phyloP scores from a whole-genome alignment of 179 eudicot genomes.

The Drosera spatulata region DNA sequence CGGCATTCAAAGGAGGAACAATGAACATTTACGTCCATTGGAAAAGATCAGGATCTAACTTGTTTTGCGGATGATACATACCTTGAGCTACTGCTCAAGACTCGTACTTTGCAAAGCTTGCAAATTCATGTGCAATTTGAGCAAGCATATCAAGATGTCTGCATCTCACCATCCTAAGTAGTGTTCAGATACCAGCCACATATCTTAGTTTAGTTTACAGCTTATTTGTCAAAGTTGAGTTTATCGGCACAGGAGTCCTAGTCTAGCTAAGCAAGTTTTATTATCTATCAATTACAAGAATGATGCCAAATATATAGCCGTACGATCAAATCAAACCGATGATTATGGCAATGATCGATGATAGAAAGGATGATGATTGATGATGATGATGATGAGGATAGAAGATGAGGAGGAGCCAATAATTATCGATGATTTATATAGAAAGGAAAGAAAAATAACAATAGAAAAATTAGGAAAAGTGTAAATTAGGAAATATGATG shows the following conservation, averaged over 20 bases:
- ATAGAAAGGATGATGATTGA: no score
- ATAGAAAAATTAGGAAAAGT: no score
- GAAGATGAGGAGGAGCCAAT: no score
- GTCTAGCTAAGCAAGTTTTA: no score
- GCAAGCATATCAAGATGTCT: conserved; percentile 97
- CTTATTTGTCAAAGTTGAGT: conserved; percentile 41
- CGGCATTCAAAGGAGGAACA: background rate
- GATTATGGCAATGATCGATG: no score
- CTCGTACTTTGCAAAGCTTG: conserved; percentile 96
- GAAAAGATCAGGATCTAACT: background rate
- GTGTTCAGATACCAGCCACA: conserved; percentile 92
- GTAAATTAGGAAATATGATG: no score
- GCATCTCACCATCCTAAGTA: conserved; percentile 92
- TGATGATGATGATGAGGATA: no score
- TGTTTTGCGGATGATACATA: conserved; percentile 17
- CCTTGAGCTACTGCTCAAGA: conserved; percentile 81
- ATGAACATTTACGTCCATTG: background rate
- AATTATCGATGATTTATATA: no score
- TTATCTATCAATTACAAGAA: no score
- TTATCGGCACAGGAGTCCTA: background rate
- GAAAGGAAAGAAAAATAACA: no score
- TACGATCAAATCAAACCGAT: no score
- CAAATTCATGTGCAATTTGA: conserved; percentile 96
- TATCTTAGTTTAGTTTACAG: conserved; percentile 67
- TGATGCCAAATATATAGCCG: no score